phyloP scores from a whole-genome alignment of 2,329 filamentous ascomycete species.

The Aspergillus carbonarius region DNA sequence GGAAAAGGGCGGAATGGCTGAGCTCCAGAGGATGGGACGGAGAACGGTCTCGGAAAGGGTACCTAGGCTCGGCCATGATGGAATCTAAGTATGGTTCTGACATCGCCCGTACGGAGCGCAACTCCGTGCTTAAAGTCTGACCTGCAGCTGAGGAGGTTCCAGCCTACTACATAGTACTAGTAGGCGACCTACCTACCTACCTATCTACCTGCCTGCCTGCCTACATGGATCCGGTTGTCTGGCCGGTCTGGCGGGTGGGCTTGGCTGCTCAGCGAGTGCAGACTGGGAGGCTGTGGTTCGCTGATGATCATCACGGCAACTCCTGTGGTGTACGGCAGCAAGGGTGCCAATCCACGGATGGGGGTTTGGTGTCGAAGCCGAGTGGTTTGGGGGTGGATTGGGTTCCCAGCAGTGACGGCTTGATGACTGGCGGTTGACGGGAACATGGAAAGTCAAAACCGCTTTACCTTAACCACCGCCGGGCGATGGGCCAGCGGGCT shows the following conservation, averaged over 20 bases:
- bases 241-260: background rate
- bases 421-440: slow-evolving; percentile 4
- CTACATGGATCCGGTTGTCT: background rate
- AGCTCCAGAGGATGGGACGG: background rate
- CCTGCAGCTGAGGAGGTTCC: background rate
- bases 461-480: slow-evolving; percentile 2
- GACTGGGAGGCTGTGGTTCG: background rate
- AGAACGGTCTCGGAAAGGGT: background rate
- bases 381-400: background rate
- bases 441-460: slow-evolving; percentile 5
- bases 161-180: background rate
- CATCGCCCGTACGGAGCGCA: background rate
- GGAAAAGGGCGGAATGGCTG: slow-evolving; percentile 1
- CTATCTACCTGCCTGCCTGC: too few species aligned
- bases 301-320: slow-evolving; percentile 1
- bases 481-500: background rate
- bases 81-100: background rate
- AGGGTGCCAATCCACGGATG: background rate
- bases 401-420: background rate
- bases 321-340: background rate
- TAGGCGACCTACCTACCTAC: background rate
- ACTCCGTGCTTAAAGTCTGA: background rate
- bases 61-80: background rate
- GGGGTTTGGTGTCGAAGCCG: background rate
- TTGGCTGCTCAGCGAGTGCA: background rate